Evolutionary conservation across 805 yeast genomes (phyloP), one percentile per base, ranked within the genome.

Genomic region (Monosporozyma yasuniensis): DNA sequence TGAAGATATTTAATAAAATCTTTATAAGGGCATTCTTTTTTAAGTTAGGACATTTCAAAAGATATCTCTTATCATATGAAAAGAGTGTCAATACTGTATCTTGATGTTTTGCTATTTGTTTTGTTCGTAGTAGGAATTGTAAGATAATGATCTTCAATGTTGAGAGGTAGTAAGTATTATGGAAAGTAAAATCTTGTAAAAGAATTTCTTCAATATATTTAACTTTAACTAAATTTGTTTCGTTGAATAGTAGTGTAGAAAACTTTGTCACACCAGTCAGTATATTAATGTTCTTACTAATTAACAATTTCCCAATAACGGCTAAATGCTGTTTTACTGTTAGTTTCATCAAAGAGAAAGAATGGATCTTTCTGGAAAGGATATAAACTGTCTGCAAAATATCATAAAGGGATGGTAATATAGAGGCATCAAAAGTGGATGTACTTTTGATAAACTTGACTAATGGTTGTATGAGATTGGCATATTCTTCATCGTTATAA

Each of bases 131-230:
- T n/a, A 64, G 50, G 9, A 54, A 47, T 50, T 66, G 70, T 47
- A 65, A 25, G 3, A 59, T 44, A n/a, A 66, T 44, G 18, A 66
- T 50, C 44, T 66, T 66, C 14, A 64, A 50, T 10, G 61, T 59
- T 1, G 59, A 51, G 5, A 66, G 51, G 47, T 62, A 65, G 18
- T 43, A 39, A 0, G 23, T 45, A 45, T 66, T 66, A 27, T 53
- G 48, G 3, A n/a, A 16, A 9, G 54, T 56, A 30, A 52, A 60
- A 47, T 66, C 68, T 9, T 60, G 47, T 23, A 60, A 50, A 7
- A 66, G 44, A 9, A 65, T 43, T 4, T 56, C 60, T 9, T 50
- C 48, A n/a, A 63, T 28, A 38, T 50, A 47, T 11, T 47, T 25
- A 8, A 56, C 50, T 35, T 54, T 51, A 9, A 44, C 43, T 2